Percentiles rank a stretch among this genome's conserved stretches.
Conservation (phyloP, 371 early-diverging fungal species). For the Syncephalastrum racemosum region DNA sequence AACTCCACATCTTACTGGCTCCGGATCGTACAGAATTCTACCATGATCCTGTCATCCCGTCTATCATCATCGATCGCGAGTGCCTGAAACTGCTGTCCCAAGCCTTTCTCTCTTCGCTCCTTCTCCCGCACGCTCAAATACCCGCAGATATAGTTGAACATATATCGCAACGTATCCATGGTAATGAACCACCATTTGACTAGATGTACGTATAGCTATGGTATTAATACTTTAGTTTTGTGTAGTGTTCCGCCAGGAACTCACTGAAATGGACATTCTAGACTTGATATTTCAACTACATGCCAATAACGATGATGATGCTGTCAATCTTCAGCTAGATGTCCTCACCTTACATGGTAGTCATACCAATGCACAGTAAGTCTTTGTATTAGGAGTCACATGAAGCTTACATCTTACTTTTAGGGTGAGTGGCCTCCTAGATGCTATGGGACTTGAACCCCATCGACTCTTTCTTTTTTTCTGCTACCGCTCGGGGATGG, state of each 20-base stretch:
- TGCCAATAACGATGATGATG: slow-evolving; percentile 21
- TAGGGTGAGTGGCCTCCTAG: slow-evolving; percentile 2
- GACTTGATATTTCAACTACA: slow-evolving; percentile 14
- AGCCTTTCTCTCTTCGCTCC: slow-evolving; percentile 6
- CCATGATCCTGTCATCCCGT: slow-evolving; percentile 4
- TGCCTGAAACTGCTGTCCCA: slow-evolving; percentile 13
- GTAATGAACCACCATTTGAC: neutral
- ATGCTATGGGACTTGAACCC: slow-evolving; percentile 8
- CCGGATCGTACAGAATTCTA: slow-evolving; percentile 20
- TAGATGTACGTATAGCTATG: neutral
- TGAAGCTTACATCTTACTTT: neutral
- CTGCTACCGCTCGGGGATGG: slow-evolving; percentile 16
- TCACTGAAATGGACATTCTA: slow-evolving; percentile 1
- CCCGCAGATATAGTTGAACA: neutral
- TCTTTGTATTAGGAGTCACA: neutral
- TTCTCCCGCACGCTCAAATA: neutral
- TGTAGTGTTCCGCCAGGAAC: too few relatives aligned
- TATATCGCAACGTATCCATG: neutral
- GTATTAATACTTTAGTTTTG: neutral
- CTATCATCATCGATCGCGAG: slow-evolving; percentile 17
- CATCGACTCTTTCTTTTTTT: slow-evolving; percentile 19
- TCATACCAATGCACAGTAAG: neutral
- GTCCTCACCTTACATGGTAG: slow-evolving; percentile 1
- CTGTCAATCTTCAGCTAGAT: slow-evolving; percentile 18
- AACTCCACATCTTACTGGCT: neutral